phyloP scores from a whole-genome alignment of 208 protist species.

The Crithidia sp. region DNA sequence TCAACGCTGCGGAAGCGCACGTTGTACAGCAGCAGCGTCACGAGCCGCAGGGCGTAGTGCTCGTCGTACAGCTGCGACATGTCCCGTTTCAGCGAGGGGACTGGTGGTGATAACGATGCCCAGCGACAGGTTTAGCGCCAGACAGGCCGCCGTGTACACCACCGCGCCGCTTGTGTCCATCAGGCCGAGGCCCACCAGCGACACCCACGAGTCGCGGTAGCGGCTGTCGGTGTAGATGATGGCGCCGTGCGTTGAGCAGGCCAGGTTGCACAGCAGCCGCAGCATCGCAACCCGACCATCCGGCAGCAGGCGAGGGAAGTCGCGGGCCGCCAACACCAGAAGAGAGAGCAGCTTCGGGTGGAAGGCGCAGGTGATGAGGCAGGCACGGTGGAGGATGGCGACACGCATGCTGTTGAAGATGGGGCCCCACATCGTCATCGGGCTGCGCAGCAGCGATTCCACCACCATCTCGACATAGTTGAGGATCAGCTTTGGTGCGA shows the following conservation, averaged over 20 bases:
- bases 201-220: slow-evolving; percentile 59
- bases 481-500: slow-evolving; percentile 33
- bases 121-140: slow-evolving; percentile 68
- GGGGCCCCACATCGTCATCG: slow-evolving; percentile 62
- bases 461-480: slow-evolving; percentile 60
- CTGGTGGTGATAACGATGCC: slow-evolving; percentile 40
- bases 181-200: slow-evolving; percentile 60
- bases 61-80: slow-evolving; percentile 25
- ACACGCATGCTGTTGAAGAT: slow-evolving; percentile 76
- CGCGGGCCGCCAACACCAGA: slow-evolving; percentile 45
- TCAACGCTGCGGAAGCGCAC: slow-evolving; percentile 36
- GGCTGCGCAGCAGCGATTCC: slow-evolving; percentile 47
- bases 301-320: slow-evolving; percentile 63
- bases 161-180: slow-evolving; percentile 56
- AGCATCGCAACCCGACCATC: slow-evolving; percentile 69
- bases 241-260: slow-evolving; percentile 55
- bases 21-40: slow-evolving; percentile 72
- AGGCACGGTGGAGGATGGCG: slow-evolving; percentile 67
- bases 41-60: slow-evolving; percentile 41
- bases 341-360: slow-evolving; percentile 50
- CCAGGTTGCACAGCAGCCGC: slow-evolving; percentile 78
- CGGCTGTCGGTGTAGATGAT: slow-evolving; percentile 49
- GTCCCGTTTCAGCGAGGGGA: slow-evolving; percentile 39
- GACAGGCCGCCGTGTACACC: slow-evolving; percentile 75
- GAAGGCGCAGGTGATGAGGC: slow-evolving; percentile 51